phyloP scores from a whole-genome alignment of 371 early-diverging fungal genomes.

The Synchytrium microbalum region DNA sequence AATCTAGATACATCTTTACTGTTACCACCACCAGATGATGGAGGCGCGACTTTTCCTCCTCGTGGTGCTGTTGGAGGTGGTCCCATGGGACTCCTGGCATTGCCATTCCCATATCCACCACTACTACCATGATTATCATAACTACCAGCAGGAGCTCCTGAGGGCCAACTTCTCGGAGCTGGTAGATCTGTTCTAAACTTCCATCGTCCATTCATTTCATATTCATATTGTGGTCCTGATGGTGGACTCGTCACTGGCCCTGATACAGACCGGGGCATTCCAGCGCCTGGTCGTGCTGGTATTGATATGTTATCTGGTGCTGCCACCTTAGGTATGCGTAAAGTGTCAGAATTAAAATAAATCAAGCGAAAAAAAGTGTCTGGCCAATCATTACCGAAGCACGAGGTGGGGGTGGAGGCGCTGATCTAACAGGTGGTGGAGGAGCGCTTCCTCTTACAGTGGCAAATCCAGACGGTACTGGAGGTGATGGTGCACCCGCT shows the following conservation, averaged over 20 bases:
- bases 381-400: no score
- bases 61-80: conserved; percentile 2
- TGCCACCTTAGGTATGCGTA: not conserved
- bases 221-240: not conserved
- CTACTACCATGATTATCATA: not conserved
- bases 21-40: not conserved
- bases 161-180: not conserved
- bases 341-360: not conserved
- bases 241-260: not conserved
- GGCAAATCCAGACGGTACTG: not conserved
- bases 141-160: not conserved
- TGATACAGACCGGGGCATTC: not conserved
- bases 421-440: not conserved
- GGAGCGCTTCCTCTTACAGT: not conserved
- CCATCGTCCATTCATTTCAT: conserved; percentile 3
- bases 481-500: no score
- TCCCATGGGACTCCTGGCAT: not conserved
- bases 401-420: not conserved
- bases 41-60: not conserved
- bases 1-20: not conserved
- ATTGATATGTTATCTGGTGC: not conserved
- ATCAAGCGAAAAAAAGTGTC: no score
- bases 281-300: not conserved
- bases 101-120: not conserved
- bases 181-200: conserved; percentile 6